phyloP scores from a whole-genome alignment of 371 early-diverging fungal genomes.

The Syncephalis plumigaleata region DNA sequence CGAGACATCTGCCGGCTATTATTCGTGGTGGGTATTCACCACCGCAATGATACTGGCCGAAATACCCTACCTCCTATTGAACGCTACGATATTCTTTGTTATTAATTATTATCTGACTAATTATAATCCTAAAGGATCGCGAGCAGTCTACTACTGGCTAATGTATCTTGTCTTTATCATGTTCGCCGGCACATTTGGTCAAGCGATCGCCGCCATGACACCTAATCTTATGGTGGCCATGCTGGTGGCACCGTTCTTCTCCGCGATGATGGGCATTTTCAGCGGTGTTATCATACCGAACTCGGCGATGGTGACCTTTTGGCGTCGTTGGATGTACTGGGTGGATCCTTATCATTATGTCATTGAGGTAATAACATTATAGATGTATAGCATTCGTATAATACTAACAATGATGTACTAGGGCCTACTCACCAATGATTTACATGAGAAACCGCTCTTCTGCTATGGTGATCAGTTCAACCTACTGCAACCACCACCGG shows the following conservation, averaged over 20 bases:
- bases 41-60: slow-evolving; percentile 31
- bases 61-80: slow-evolving; percentile 34
- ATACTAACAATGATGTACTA: too few species aligned
- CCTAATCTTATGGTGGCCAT: slow-evolving; percentile 36
- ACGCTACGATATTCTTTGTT: slow-evolving; percentile 35
- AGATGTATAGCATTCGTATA: too few species aligned
- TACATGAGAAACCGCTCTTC: slow-evolving; percentile 26
- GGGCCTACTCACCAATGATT: slow-evolving; percentile 43
- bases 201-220: slow-evolving; percentile 42
- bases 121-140: slow-evolving; percentile 16
- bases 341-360: slow-evolving; percentile 55
- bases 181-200: slow-evolving; percentile 52
- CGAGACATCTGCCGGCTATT: slow-evolving; percentile 52
- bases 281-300: slow-evolving; percentile 55
- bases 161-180: slow-evolving; percentile 35
- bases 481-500: slow-evolving; percentile 29
- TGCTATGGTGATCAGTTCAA: slow-evolving; percentile 32
- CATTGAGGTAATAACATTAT: slow-evolving; percentile 25
- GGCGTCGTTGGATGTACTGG: slow-evolving; percentile 65
- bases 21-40: slow-evolving; percentile 48
- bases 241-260: slow-evolving; percentile 52
- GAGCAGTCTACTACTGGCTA: slow-evolving; percentile 41
- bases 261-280: slow-evolving; percentile 48
- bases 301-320: slow-evolving; percentile 46
- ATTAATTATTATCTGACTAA: slow-evolving; percentile 58